Evolutionary conservation across 768 basidiomycete genomes (phyloP).

Genomic region (Suillus brevipes): DNA sequence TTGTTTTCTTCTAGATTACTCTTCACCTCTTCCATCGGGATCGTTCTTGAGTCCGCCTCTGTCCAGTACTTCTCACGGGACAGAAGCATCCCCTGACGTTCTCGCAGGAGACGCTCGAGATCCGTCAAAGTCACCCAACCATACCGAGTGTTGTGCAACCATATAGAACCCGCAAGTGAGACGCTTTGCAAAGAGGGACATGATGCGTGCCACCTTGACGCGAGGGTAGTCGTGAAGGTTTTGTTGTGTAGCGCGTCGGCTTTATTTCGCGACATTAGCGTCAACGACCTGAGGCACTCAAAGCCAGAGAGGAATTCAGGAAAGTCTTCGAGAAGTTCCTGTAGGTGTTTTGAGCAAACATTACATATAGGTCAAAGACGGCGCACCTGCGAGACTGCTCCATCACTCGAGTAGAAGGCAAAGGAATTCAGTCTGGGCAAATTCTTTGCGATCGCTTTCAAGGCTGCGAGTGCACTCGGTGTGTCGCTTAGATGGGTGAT

Average conservation of each 20-base stretch:
- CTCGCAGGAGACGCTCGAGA: not conserved
- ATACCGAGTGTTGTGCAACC: conserved; percentile 17
- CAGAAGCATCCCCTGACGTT: conserved; percentile 12
- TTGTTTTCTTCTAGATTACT: not conserved
- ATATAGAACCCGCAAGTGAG: conserved; percentile 19
- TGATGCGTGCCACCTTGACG: conserved; percentile 19
- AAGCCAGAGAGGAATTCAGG: conserved; percentile 23
- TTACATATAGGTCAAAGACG: not conserved
- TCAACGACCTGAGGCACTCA: conserved; percentile 20
- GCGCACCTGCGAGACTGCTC: conserved; percentile 23
- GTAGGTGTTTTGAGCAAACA: not conserved
- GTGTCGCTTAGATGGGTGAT: conserved; percentile 19
- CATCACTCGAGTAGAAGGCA: conserved; percentile 25
- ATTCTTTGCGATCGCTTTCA: conserved; percentile 20
- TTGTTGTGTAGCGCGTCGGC: conserved; percentile 20
- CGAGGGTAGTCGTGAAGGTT: conserved; percentile 13
- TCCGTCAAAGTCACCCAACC: conserved; percentile 26
- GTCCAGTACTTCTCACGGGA: conserved; percentile 6
- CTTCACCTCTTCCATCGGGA: not conserved
- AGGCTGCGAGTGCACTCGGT: conserved; percentile 20
- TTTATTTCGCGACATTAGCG: conserved; percentile 24
- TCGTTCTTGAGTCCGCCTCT: conserved; percentile 2
- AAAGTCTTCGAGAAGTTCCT: conserved; percentile 27
- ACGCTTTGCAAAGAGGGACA: conserved; percentile 26
- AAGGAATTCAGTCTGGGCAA: conserved; percentile 21